Conservation (phyloP, 192 early-diverging fungal species). For the Phycomyces blakesleeanus region DNA sequence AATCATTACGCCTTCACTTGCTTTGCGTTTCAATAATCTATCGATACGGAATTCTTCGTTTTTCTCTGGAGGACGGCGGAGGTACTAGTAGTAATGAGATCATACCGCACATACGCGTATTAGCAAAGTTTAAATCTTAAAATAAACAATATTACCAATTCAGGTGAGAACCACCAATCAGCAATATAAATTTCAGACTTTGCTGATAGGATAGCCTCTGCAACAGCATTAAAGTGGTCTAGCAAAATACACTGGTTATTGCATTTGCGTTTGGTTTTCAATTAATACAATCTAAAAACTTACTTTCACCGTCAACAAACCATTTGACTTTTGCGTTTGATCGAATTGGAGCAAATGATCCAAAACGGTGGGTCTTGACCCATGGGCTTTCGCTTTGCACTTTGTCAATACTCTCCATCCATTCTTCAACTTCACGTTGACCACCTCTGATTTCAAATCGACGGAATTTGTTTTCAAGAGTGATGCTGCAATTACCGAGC, state of each 20-base stretch:
- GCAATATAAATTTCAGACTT: conserved; percentile 66
- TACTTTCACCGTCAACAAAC: conserved; percentile 81
- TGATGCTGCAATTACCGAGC: conserved; percentile 35
- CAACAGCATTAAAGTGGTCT: conserved; percentile 70
- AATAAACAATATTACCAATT: conserved; percentile 40
- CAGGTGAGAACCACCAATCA: conserved; percentile 85
- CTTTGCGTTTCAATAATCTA: conserved; percentile 70
- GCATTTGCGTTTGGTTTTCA: neutral
- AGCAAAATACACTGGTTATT: conserved; percentile 20
- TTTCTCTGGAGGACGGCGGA: conserved; percentile 65
- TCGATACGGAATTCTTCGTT: conserved; percentile 79
- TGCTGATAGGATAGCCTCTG: conserved; percentile 64
- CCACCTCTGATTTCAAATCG: conserved; percentile 68
- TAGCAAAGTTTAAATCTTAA: neutral
- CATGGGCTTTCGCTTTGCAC: conserved; percentile 61
- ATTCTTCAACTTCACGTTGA: conserved; percentile 63
- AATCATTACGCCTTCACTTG: conserved; percentile 76
- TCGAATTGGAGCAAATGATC: conserved; percentile 76
- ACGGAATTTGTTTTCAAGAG: conserved; percentile 53
- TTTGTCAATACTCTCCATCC: conserved; percentile 56
- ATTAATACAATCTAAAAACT: conserved; percentile 44
- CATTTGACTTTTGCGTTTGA: conserved; percentile 63
- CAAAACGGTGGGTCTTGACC: conserved; percentile 61
- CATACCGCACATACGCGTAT: neutral
- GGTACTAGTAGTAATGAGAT: conserved; percentile 39